Evolutionary conservation across 306 rosid species (phyloP), one percentile per base, ranked within the genome.

Genomic region (Cucurbita ficifolia): DNA sequence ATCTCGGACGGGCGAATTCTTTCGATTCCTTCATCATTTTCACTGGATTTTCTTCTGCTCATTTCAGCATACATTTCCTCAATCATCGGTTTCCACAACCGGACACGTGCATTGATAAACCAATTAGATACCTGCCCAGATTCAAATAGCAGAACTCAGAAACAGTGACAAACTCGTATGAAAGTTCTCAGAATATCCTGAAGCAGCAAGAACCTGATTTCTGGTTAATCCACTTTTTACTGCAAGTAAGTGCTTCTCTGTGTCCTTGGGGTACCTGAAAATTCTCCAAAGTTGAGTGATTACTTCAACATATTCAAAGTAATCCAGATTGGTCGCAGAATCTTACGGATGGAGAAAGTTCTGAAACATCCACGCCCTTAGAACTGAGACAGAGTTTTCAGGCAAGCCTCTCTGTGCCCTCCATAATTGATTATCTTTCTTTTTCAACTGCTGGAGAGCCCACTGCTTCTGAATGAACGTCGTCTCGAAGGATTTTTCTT

Each of bases 271-370:
- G 85, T 94, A 94, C 89, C 99, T 94, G 83, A 79, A 81, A 86
- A 80, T 59, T 39, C 55, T 76, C 70, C 72, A 52, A 69, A 35
- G 48, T 35, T 22, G 5, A 46, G 16, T 38, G 19, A 2, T 21
- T 10, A 19, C 8, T 9, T 6, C 1, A 14, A 33, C 21, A 5
- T 4, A 39, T 19, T 22, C 9, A 24, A 38, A 5, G 40, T 42
- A 53, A 52, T 38, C 35, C 64, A 56, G 17, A 73, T 14, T 39
- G 8, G 5, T 40, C 9, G 0, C 13, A 21, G 46, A 59, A 45
- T 75, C 95, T 85, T 76, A 94, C 97, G 99, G 99, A 83, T 90
- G 97, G 76, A 94, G 97, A 79, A 94, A 94, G 81, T 94, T 94
- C 72, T 89, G 96, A 86, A 90, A 94, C 97, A 94, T 90, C 99